Evolutionary conservation across 495 filamentous ascomycete genomes (phyloP).

Genomic region (Staphylotrichum tortipilum): DNA sequence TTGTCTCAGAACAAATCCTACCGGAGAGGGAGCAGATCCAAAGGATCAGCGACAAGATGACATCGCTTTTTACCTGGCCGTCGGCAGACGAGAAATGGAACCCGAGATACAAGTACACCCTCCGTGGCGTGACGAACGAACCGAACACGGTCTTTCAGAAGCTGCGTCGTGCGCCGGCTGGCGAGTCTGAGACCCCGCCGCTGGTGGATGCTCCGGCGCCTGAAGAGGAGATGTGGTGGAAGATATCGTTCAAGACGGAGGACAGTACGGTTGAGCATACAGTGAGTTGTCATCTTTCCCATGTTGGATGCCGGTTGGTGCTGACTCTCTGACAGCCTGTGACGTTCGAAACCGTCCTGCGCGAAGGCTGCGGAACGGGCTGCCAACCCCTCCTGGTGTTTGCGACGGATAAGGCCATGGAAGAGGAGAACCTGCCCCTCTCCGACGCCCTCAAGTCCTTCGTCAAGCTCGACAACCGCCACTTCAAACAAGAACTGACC

Average conservation of each 20-base stretch:
- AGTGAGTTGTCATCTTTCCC: constrained; percentile 16
- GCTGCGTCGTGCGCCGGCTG: constrained; percentile 18
- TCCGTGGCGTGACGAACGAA: constrained; percentile 34
- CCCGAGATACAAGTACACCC: constrained; percentile 28
- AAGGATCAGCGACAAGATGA: constrained; percentile 14
- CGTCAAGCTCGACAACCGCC: constrained; percentile 35
- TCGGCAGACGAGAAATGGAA: constrained; percentile 30
- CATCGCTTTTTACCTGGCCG: constrained; percentile 26
- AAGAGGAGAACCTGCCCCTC: constrained; percentile 24
- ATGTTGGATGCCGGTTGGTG: not conserved
- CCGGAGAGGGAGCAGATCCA: constrained; percentile 12
- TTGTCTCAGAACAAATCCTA: constrained; percentile 11
- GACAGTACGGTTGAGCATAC: constrained; percentile 24
- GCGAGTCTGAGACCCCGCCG: not conserved
- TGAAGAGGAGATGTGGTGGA: constrained; percentile 36
- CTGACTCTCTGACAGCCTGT: constrained; percentile 2
- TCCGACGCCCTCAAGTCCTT: constrained; percentile 35
- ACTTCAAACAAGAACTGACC: constrained; percentile 35
- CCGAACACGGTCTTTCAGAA: constrained; percentile 31
- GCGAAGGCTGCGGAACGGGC: constrained; percentile 25
- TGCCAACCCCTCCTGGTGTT: constrained; percentile 34
- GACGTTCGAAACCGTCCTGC: constrained; percentile 24
- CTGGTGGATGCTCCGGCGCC: constrained; percentile 8
- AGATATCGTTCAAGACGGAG: constrained; percentile 22
- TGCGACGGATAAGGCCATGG: constrained; percentile 34